Evolutionary conservation across 129 eudicot species (phyloP).

Genomic region (Dittrichia graveolens): DNA sequence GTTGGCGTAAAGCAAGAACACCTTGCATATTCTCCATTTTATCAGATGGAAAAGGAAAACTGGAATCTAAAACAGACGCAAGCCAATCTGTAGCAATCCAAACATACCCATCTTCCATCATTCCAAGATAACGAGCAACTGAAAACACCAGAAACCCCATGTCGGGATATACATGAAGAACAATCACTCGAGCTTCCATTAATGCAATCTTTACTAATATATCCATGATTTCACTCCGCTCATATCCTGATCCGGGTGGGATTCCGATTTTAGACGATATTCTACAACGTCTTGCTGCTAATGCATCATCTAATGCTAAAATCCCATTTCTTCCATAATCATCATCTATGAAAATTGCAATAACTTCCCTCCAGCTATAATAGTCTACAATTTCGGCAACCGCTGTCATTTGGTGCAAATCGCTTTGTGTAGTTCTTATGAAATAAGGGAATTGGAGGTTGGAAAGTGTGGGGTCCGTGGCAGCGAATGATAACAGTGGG

Average conservation of each 20-base stretch:
- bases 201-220: conserved; percentile 69
- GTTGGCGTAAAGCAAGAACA: conserved; percentile 73
- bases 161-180: conserved; percentile 76
- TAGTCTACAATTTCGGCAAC: conserved; percentile 63
- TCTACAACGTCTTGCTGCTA: conserved; percentile 72
- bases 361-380: conserved; percentile 77
- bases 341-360: conserved; percentile 70
- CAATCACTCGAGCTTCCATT: conserved; percentile 80
- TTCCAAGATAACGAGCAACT: conserved; percentile 75
- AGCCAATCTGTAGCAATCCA: conserved; percentile 99
- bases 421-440: conserved; percentile 78
- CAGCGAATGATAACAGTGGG: conserved; percentile 84
- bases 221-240: conserved; percentile 74
- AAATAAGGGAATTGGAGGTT: conserved; percentile 80
- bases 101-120: conserved; percentile 88
- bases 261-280: conserved; percentile 67
- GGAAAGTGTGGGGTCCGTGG: conserved; percentile 90
- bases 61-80: conserved; percentile 64
- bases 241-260: conserved; percentile 57
- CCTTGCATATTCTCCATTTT: conserved; percentile 76
- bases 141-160: conserved; percentile 63
- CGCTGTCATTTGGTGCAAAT: conserved; percentile 83
- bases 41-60: conserved; percentile 45
- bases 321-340: conserved; percentile 92
- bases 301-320: conserved; percentile 76